These are phyloP conservation scores for Cajanus cajan DNA, from an alignment of 306 rosid genomes.

Conservation along the genomic window DNA sequence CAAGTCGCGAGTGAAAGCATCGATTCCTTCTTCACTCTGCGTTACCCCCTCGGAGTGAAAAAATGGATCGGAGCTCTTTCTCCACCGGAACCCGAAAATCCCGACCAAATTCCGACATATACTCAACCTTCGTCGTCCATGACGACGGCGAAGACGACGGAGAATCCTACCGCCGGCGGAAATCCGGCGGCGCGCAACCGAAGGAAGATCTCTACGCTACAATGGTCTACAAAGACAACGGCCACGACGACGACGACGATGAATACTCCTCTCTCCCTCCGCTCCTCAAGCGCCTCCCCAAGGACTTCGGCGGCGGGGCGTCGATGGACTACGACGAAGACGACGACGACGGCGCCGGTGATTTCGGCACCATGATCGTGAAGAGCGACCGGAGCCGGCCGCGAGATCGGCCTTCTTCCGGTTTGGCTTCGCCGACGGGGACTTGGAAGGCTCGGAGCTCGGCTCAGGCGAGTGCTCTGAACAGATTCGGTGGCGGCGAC, in stretches of 20 bases:
- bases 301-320: slow-evolving; percentile 96
- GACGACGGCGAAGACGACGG: slow-evolving; percentile 48
- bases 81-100: slow-evolving; percentile 45
- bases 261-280: slow-evolving; percentile 89
- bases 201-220: slow-evolving; percentile 69
- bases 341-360: slow-evolving; percentile 52
- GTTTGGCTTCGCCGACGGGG: slow-evolving; percentile 33
- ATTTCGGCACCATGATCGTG: slow-evolving; percentile 76
- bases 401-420: slow-evolving; percentile 43
- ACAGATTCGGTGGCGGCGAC: slow-evolving; percentile 28
- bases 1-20: neutral
- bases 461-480: slow-evolving; percentile 34
- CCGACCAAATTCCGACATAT: slow-evolving; percentile 56
- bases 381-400: slow-evolving; percentile 54
- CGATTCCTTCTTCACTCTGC: neutral
- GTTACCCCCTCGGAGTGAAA: neutral
- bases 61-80: slow-evolving; percentile 63
- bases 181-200: slow-evolving; percentile 21
- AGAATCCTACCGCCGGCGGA: slow-evolving; percentile 32
- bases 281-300: slow-evolving; percentile 84
- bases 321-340: slow-evolving; percentile 71
- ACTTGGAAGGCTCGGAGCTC: slow-evolving; percentile 44
- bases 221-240: slow-evolving; percentile 69
- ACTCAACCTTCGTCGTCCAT: slow-evolving; percentile 78
- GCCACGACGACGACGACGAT: slow-evolving; percentile 50